Evolutionary conservation across 2,329 filamentous ascomycete species (phyloP).

Genomic region (Rosellinia necatrix): DNA sequence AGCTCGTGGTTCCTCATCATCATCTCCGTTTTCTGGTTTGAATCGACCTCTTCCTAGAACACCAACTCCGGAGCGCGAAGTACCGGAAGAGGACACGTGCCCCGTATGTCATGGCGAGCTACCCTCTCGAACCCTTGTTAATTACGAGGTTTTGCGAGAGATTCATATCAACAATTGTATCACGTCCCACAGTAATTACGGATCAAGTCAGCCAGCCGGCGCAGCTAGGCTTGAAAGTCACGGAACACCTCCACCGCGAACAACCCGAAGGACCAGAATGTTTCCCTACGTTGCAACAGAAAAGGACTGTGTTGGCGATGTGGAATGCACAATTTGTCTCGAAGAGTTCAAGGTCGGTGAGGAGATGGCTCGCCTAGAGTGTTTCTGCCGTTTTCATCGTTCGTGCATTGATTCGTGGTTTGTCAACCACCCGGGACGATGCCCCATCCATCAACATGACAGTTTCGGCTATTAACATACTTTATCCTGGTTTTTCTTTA

Average conservation of each 20-base stretch:
- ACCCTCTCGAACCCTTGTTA: slow-evolving; percentile 58
- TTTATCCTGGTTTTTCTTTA: slow-evolving; percentile 4
- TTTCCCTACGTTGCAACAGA: slow-evolving; percentile 68
- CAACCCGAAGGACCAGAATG: slow-evolving; percentile 60
- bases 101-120: slow-evolving; percentile 76
- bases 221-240: slow-evolving; percentile 24
- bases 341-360: slow-evolving; percentile 68
- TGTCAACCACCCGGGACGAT: slow-evolving; percentile 63
- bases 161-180: slow-evolving; percentile 65
- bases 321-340: slow-evolving; percentile 70
- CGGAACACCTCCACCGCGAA: slow-evolving; percentile 40
- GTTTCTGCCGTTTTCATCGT: slow-evolving; percentile 67
- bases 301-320: slow-evolving; percentile 70
- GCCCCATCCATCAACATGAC: slow-evolving; percentile 69
- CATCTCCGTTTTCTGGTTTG: slow-evolving; percentile 46
- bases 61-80: slow-evolving; percentile 48
- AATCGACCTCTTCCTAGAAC: slow-evolving; percentile 41
- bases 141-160: slow-evolving; percentile 61
- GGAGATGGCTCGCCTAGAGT: slow-evolving; percentile 68
- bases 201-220: slow-evolving; percentile 40
- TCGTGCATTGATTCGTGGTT: slow-evolving; percentile 68
- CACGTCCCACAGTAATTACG: slow-evolving; percentile 56
- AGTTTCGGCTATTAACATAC: slow-evolving; percentile 55
- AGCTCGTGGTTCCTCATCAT: slow-evolving; percentile 36
- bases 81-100: slow-evolving; percentile 77